These are phyloP conservation scores for Cercospora janseana DNA, from an alignment of 2,329 filamentous ascomycete species.

Conservation along the genomic window DNA sequence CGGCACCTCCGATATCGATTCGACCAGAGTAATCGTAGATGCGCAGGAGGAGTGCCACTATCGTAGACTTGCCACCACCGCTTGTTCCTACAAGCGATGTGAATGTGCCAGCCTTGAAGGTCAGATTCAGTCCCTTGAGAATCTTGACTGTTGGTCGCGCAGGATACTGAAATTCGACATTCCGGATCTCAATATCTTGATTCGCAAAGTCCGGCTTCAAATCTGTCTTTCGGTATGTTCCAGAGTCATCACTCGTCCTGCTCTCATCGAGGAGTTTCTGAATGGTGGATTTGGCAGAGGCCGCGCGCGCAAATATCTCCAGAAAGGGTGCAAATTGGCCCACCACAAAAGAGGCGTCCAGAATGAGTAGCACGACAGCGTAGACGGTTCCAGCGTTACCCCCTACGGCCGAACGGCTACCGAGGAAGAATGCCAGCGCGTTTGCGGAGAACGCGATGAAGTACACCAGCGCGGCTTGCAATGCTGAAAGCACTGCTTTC, in stretches of 20 bases:
- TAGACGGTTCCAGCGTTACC: slow-evolving; percentile 54
- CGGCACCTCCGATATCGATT: slow-evolving; percentile 41
- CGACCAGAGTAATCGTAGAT: slow-evolving; percentile 45
- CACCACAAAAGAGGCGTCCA: slow-evolving; percentile 63
- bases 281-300: slow-evolving; percentile 51
- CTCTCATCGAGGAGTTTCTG: slow-evolving; percentile 43
- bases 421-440: slow-evolving; percentile 49
- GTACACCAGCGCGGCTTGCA: slow-evolving; percentile 46
- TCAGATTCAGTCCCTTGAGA: slow-evolving; percentile 40
- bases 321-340: slow-evolving; percentile 63
- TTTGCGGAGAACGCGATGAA: slow-evolving; percentile 49
- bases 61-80: slow-evolving; percentile 47
- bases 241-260: slow-evolving; percentile 19
- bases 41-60: slow-evolving; percentile 45
- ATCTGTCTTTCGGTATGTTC: slow-evolving; percentile 31
- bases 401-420: slow-evolving; percentile 34
- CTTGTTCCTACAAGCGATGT: slow-evolving; percentile 49
- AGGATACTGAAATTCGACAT: slow-evolving; percentile 47
- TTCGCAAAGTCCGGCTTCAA: slow-evolving; percentile 24
- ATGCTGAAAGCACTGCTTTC: slow-evolving; percentile 43
- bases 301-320: slow-evolving; percentile 55
- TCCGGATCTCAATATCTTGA: slow-evolving; percentile 38
- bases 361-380: slow-evolving; percentile 63
- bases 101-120: slow-evolving; percentile 41
- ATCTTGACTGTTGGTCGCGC: slow-evolving; percentile 44